Base-by-base conservation (phyloP, 768 basidiomycete genomes). In the Sistotremastrum niveocremeum region DNA sequence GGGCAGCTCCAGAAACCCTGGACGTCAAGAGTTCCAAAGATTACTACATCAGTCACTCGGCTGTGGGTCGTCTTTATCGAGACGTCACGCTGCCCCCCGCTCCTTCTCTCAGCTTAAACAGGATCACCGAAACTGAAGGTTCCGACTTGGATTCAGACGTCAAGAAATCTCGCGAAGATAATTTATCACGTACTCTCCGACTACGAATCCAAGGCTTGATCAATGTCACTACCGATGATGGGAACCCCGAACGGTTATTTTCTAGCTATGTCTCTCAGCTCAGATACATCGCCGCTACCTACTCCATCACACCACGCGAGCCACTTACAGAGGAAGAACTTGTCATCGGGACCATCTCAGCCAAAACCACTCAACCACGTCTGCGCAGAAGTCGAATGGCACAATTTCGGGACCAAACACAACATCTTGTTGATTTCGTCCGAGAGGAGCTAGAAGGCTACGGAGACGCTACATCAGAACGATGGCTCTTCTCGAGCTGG, bases 1-100 rank as follows among this genome's bases (percentile, higher is more conserved):
- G 80, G 79, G 65, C 69, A 55, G 79, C 77, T 2, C 78, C 76
- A 11, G 80, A 83, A 59, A 77, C 70, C 0, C 56, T 70, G 11
- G 60, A 62, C 9, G 37, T 44, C 10, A 56, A 52, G 3, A 38
- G 20, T 7, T 4, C 43, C 0, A 34, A 20, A 3, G 44, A 52
- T 1, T 77, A 67, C 57, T 84, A 84, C 52, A 35, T 51, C 41
- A 83, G 81, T 53, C 7, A 54, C 1, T 58, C 65, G 29, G 76
- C 76, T 1, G 74, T 85, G 37, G 83, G 83, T 3, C 60, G 62
- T 45, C 68, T 85, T 7, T 84, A 73, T 54, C 70, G 82, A 42
- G 71, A 50, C 2, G 76, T 86, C 53, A 64, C 76, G 10, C 64
- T 84, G 12, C 20, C 20, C 20, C 20, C 20, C 20, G 20, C 12